Evolutionary conservation across 179 eudicot genomes (phyloP), one percentile per base, ranked within the genome.

Genomic region (Beta macrorhiza): DNA sequence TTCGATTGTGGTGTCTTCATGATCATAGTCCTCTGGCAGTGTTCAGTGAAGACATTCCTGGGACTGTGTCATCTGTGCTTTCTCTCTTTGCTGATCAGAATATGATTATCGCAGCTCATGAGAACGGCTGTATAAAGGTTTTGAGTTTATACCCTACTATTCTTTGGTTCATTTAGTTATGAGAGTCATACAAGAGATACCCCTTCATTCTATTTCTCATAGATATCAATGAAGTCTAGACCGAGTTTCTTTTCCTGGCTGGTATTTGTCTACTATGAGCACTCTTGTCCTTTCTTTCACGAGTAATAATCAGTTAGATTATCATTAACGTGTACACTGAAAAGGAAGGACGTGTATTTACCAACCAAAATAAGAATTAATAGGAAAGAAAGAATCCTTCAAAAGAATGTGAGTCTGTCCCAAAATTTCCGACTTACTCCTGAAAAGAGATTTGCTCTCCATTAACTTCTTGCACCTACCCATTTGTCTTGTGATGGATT

Each of bases 1-100:
- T 95, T 9, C 89, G 98, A 51, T 82, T 95, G 86, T 95, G 98
- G 98, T 83, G 87, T 84, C 93, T 93, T 29, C 90, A 88, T 76
- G 94, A 95, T 83, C 98, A 95, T 73, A 90, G 90, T 78, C 91
- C 97, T 81, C 82, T 95, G 86, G 87, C 93, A 55, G 91, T 92
- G 55, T 74, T 92, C 73, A 93, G 89, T 62, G 97, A 95, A 72
- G 91, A 87, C 83, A 79, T 77, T 52, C 89, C 90, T 56, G 93
- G 97, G 79, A 88, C 67, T 78, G 74, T 86, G 56, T 76, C 91
- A 55, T 87, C 95, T 37, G 91, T 95, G 82, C 89, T 90, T 72
- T 87, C 91, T 88, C 87, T 95, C 72, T 84, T 91, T 85, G 94
- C 85, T 62, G 90, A 92, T 73, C 79, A 75, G 76, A 45, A 87